Percentiles rank a stretch among this genome's conserved stretches.
phyloP scores from a whole-genome alignment of 305 asterid genomes.

The Solanum hybrid region DNA sequence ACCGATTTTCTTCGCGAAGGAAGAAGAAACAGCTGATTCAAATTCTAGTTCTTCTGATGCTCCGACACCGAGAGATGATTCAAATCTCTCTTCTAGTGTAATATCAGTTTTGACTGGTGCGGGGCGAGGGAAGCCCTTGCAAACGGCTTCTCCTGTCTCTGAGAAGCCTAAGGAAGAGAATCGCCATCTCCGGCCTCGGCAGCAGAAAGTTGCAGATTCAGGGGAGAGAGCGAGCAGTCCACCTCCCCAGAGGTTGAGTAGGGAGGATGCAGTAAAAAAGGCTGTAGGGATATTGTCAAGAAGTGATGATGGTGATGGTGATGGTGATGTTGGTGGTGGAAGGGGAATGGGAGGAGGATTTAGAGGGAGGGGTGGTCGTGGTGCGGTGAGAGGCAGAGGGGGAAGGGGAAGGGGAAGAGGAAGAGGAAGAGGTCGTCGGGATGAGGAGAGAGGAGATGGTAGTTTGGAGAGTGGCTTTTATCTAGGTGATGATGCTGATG shows the following conservation, averaged over 20 bases:
- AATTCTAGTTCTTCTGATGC: conserved; percentile 8
- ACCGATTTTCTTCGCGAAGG: conserved; percentile 14
- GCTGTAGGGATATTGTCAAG: conserved; percentile 45
- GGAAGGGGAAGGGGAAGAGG: conserved; percentile 27
- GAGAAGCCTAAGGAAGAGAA: conserved; percentile 36
- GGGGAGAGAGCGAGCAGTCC: conserved; percentile 8
- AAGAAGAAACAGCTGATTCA: conserved; percentile 13
- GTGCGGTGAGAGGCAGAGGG: conserved; percentile 14
- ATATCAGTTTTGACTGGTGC: conserved; percentile 28
- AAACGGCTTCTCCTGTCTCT: background rate
- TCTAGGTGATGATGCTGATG: conserved; percentile 46
- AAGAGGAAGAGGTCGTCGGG: conserved; percentile 10
- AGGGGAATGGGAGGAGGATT: conserved; percentile 28
- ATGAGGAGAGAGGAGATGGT: conserved; percentile 25
- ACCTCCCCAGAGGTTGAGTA: conserved; percentile 27
- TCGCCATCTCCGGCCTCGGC: conserved; percentile 34
- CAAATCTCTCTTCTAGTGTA: conserved; percentile 21
- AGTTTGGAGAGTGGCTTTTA: conserved; percentile 22
- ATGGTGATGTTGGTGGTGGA: conserved; percentile 8
- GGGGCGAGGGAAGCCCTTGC: conserved; percentile 59
- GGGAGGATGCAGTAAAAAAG: conserved; percentile 47
- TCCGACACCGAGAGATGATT: conserved; percentile 1
- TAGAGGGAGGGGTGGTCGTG: conserved; percentile 24
- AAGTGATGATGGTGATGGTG: conserved; percentile 15
- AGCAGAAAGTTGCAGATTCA: conserved; percentile 15